A percentile compares a stretch with the other conserved stretches of the same genome.
Evolutionary conservation across 1,139 yeast genomes (phyloP).

Genomic region (Kodamaea alishanica): DNA sequence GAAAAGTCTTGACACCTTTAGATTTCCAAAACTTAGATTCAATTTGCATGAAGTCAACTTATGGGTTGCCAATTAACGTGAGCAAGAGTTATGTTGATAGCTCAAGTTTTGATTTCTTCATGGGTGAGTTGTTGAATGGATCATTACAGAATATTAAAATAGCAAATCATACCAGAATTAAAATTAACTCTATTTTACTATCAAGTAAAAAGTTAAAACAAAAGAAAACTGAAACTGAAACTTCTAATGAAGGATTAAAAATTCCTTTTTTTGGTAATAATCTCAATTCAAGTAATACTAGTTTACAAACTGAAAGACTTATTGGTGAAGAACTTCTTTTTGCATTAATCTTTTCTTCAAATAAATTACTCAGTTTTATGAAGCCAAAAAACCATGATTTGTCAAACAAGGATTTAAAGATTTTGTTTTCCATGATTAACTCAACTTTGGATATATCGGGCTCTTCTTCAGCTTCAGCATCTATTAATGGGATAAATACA

Average conservation of each 20-base stretch:
- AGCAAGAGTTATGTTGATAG: conserved; percentile 5
- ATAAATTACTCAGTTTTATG: conserved; percentile 28
- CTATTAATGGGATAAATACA: not conserved
- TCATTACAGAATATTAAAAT: conserved; percentile 31
- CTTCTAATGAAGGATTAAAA: conserved; percentile 1
- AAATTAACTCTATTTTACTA: conserved; percentile 27
- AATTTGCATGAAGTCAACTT: conserved; percentile 53
- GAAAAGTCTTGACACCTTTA: conserved; percentile 68
- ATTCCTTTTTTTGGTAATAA: conserved; percentile 7
- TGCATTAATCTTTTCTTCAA: conserved; percentile 23
- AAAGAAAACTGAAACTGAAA: not conserved
- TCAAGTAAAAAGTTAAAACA: conserved; percentile 22
- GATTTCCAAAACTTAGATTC: conserved; percentile 64
- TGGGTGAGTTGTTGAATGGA: conserved; percentile 26
- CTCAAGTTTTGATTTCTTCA: conserved; percentile 25
- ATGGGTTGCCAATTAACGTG: conserved; percentile 21
- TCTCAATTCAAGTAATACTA: not conserved
- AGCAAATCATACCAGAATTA: conserved; percentile 33
- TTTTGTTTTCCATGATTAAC: conserved; percentile 29
- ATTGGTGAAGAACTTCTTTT: conserved; percentile 34
- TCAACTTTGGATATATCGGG: conserved; percentile 22
- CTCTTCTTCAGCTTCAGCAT: conserved; percentile 6
- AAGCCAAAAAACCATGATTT: conserved; percentile 36
- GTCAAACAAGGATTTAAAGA: conserved; percentile 30
- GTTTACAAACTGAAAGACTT: conserved; percentile 3